Evolutionary conservation across 2,329 filamentous ascomycete species (phyloP).

Genomic region (Fusarium tuaranense): DNA sequence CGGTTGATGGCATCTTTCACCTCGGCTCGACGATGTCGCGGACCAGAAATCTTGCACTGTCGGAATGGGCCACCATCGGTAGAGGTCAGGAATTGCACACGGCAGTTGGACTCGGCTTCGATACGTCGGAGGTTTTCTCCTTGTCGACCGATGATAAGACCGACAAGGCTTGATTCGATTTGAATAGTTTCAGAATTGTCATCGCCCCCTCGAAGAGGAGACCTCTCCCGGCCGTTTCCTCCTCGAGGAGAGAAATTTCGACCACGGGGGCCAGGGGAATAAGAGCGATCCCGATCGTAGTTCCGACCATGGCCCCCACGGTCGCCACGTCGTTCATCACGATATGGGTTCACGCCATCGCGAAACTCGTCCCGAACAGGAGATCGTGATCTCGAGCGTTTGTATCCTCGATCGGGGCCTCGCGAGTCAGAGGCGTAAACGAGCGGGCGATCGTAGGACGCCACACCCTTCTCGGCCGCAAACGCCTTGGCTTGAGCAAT

Average conservation of each 20-base stretch:
- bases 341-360: conserved; percentile 84
- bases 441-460: conserved; percentile 69
- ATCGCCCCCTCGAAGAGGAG: conserved; percentile 67
- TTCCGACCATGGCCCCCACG: conserved; percentile 50
- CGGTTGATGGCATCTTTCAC: conserved; percentile 87
- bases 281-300: conserved; percentile 76
- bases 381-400: conserved; percentile 79
- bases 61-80: conserved; percentile 79
- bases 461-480: conserved; percentile 81
- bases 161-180: conserved; percentile 88
- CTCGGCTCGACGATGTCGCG: conserved; percentile 76
- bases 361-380: conserved; percentile 78
- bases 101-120: conserved; percentile 83
- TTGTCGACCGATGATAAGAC: conserved; percentile 89
- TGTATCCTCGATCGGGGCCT: conserved; percentile 61
- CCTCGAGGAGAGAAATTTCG: conserved; percentile 70
- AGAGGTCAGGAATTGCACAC: conserved; percentile 88
- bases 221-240: conserved; percentile 67
- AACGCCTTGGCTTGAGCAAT: conserved; percentile 87
- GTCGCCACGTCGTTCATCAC: conserved; percentile 82
- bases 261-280: conserved; percentile 72
- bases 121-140: conserved; percentile 90
- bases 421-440: conserved; percentile 56
- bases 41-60: conserved; percentile 88
- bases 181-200: conserved; percentile 85